Percentiles rank a stretch among this genome's conserved stretches.
phyloP scores from a whole-genome alignment of 306 rosid genomes.

The Inga leiocalycina region DNA sequence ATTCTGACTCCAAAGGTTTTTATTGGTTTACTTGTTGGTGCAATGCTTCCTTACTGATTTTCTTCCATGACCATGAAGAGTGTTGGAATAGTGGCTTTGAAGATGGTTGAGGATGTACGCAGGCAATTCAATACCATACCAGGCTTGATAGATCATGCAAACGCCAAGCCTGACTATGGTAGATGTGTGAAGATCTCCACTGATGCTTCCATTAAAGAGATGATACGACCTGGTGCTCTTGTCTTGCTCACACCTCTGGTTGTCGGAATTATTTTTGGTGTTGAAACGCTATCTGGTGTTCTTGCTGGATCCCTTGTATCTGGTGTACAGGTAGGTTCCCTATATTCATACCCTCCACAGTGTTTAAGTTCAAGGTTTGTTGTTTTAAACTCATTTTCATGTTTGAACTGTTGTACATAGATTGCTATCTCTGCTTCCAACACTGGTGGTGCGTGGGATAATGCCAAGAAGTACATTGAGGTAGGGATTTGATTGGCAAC shows the following conservation, averaged over 20 bases:
- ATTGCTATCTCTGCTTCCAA: constrained; percentile 97
- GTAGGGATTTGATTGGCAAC: constrained; percentile 39
- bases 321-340: constrained; percentile 76
- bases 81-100: constrained; percentile 94
- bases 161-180: constrained; percentile 88
- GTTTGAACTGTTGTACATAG: constrained; percentile 42
- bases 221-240: constrained; percentile 97
- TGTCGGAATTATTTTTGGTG: constrained; percentile 91
- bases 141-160: constrained; percentile 95
- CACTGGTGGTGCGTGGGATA: constrained; percentile 99
- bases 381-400: constrained; percentile 15
- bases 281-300: constrained; percentile 94
- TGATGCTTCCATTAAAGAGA: constrained; percentile 93
- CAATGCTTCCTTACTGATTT: constrained; percentile 99
- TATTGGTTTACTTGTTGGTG: constrained; percentile 86
- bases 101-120: constrained; percentile 99
- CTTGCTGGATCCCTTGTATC: constrained; percentile 95
- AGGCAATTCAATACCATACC: constrained; percentile 92
- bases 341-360: not conserved
- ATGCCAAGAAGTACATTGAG: constrained; percentile 97
- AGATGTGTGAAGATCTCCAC: constrained; percentile 94
- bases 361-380: not conserved
- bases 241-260: constrained; percentile 96
- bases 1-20: constrained; percentile 92
- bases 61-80: constrained; percentile 99